Evolutionary conservation across 2,329 filamentous ascomycete species (phyloP).

Genomic region (Annulohypoxylon truncatum): DNA sequence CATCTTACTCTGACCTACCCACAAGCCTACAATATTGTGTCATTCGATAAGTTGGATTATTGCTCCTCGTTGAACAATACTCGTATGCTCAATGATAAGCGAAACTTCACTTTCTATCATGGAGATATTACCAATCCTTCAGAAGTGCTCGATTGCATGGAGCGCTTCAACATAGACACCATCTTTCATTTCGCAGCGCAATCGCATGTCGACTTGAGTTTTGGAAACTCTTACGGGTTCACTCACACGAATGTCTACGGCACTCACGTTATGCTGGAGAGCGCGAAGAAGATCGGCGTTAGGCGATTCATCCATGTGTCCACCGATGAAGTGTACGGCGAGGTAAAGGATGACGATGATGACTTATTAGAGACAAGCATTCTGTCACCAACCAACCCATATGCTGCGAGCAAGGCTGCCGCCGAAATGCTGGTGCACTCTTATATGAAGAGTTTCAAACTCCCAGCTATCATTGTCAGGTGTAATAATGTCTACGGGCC

Average conservation of each 20-base stretch:
- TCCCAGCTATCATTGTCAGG: constrained; percentile 82
- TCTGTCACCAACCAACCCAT: constrained; percentile 83
- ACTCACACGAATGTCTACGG: constrained; percentile 85
- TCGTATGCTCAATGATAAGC: constrained; percentile 70
- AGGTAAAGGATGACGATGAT: constrained; percentile 77
- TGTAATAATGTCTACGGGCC: constrained; percentile 90
- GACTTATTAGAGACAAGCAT: constrained; percentile 79
- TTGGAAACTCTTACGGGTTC: constrained; percentile 84
- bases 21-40: constrained; percentile 79
- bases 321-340: constrained; percentile 88
- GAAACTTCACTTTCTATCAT: constrained; percentile 83
- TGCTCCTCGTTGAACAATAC: constrained; percentile 86
- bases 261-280: constrained; percentile 84
- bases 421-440: constrained; percentile 89
- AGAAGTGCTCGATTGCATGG: constrained; percentile 77
- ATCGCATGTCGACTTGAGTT: constrained; percentile 84
- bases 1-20: constrained; percentile 81
- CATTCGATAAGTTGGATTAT: constrained; percentile 87
- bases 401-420: constrained; percentile 82
- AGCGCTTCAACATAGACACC: constrained; percentile 79
- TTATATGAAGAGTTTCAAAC: constrained; percentile 85
- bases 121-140: constrained; percentile 79
- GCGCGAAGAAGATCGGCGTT: constrained; percentile 76
- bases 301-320: constrained; percentile 83
- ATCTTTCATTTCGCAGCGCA: constrained; percentile 89